Evolutionary conservation across 2,329 filamentous ascomycete species (phyloP), one percentile per base, ranked within the genome.

Genomic region (Xylaria sp.): DNA sequence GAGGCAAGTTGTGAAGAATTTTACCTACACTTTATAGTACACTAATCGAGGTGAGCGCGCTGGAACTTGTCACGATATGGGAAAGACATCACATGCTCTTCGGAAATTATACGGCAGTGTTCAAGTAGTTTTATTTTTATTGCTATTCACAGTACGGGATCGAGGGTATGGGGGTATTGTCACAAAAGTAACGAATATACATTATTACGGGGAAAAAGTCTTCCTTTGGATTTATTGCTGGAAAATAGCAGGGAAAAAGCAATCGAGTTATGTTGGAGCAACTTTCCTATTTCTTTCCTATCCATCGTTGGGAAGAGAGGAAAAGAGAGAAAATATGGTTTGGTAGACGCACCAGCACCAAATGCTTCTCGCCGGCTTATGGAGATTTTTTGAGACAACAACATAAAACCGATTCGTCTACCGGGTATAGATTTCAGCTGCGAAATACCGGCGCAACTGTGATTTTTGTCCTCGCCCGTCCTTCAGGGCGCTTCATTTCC

Each of bases 361-460:
- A 30, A 54, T 46, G 51, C 19, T 44, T n/a, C 30, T 57, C 47
- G 23, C 48, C 49, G 42, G 44, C 34, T 55, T 42, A 44, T 57
- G n/a, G 30, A 30, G 23, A 30, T 30, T 55, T 54, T 59, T 54
- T 62, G 48, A 53, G n/a, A 61, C 54, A 57, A 47, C 23, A 30
- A 52, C 37, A 55, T 53, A 10, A 46, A 55, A 60, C 16, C 47
- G 34, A 42, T 47, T 55, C 44, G 11, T 50, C 34, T 58, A 47
- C 54, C 53, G n/a, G 61, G 58, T 63, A 63, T 58, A 63, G 18
- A 42, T 54, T 55, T 19, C 49, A 52, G 51, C 55, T 58, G 54
- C 61, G 53, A 54, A 47, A 53, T 52, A 30, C 60, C 58, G 18
- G 58, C 55, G 48, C 46, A 52, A 39, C 49, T 46, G 18, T 52